Percentiles rank a stretch among this genome's conserved stretches.
Conservation (phyloP, 108 stramenopile genomes). For the Aureococcus anophagefferens region DNA sequence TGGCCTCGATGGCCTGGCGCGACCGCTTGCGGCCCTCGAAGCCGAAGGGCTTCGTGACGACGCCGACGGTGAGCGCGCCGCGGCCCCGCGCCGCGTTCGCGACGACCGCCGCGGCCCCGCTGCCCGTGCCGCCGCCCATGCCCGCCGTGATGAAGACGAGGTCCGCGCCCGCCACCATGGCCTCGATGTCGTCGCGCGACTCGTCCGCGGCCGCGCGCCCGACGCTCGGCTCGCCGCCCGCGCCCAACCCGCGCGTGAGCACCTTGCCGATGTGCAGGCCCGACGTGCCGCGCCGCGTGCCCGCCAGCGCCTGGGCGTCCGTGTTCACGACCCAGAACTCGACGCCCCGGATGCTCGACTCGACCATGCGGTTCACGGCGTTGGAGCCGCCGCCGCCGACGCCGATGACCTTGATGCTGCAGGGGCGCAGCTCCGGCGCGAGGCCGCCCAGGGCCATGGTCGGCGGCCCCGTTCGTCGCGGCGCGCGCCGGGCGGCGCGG, state of each 20-base stretch:
- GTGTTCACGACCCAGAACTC: constrained; percentile 85
- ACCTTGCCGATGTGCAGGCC: constrained; percentile 67
- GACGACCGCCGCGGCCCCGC: constrained; percentile 70
- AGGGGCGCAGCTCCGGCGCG: constrained; percentile 24
- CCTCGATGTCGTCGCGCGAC: constrained; percentile 51
- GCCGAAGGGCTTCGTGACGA: constrained; percentile 79
- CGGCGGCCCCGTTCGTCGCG: no score
- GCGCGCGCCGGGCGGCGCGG: no score
- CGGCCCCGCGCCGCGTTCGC: constrained; percentile 15
- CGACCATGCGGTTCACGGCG: constrained; percentile 72
- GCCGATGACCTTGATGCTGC: constrained; percentile 62
- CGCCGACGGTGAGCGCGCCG: constrained; percentile 42
- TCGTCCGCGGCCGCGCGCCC: constrained; percentile 73
- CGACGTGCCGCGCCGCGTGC: constrained; percentile 45
- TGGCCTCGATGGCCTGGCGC: constrained; percentile 70
- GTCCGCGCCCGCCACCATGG: constrained; percentile 67
- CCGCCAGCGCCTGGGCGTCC: constrained; percentile 68
- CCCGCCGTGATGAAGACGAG: constrained; percentile 75
- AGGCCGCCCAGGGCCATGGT: no score
- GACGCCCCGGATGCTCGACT: constrained; percentile 65
- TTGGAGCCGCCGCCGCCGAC: constrained; percentile 70
- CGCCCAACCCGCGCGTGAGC: constrained; percentile 76
- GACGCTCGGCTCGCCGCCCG: constrained; percentile 74
- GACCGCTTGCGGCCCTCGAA: constrained; percentile 77
- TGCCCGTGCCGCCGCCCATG: constrained; percentile 81